Conservation (phyloP, 371 early-diverging fungal genomes). For the Dinochytrium kinnereticum region DNA sequence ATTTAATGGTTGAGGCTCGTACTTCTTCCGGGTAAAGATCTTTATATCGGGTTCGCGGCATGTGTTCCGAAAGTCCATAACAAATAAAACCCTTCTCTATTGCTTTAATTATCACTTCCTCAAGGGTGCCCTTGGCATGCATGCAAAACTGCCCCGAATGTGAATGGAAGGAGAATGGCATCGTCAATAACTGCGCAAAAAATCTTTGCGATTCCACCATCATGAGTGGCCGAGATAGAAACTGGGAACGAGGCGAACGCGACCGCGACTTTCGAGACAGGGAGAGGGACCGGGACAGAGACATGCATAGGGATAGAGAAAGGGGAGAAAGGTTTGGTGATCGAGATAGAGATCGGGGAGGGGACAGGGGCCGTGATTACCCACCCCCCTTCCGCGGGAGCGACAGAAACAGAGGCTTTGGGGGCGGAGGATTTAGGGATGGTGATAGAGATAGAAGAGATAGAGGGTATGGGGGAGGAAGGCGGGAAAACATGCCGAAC, state of each 20-base stretch:
- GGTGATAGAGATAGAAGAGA: slow-evolving; percentile 47
- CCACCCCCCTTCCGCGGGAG: too few relatives aligned
- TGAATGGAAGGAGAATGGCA: slow-evolving; percentile 79
- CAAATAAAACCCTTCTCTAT: slow-evolving; percentile 65
- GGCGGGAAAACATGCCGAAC: not conserved
- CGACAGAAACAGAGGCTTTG: not conserved
- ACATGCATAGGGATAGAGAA: slow-evolving; percentile 10
- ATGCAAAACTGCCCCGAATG: slow-evolving; percentile 87
- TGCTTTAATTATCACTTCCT: slow-evolving; percentile 72
- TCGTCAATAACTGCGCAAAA: slow-evolving; percentile 17
- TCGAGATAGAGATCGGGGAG: slow-evolving; percentile 15
- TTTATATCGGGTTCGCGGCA: slow-evolving; percentile 68
- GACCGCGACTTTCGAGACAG: not conserved
- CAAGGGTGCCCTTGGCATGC: slow-evolving; percentile 79
- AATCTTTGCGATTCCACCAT: too few relatives aligned
- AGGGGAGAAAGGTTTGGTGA: not conserved
- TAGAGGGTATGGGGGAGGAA: too few relatives aligned
- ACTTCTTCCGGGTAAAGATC: slow-evolving; percentile 88
- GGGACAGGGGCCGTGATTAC: slow-evolving; percentile 42
- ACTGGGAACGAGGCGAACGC: not conserved
- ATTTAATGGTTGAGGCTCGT: too few relatives aligned
- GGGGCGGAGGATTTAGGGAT: slow-evolving; percentile 28
- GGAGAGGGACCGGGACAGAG: not conserved
- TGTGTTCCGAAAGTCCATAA: slow-evolving; percentile 83
- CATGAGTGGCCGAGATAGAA: not conserved